Conservation (phyloP, 129 eudicot genomes). For the sunflower (Helianthus annuus) region DNA sequence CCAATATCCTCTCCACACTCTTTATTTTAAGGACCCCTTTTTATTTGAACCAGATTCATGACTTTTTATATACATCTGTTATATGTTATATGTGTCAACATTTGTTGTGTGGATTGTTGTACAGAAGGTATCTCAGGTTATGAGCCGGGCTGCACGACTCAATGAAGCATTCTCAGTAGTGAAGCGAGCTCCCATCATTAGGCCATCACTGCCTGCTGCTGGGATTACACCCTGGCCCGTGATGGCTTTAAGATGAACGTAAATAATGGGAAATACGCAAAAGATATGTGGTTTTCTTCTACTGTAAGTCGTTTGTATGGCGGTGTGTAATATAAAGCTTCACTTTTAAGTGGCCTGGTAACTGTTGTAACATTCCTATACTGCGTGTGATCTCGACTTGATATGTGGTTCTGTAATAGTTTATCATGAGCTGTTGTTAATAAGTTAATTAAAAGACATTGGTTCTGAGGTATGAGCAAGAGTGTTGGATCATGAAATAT, state of each 20-base stretch:
- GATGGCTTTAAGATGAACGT: slow-evolving; percentile 63
- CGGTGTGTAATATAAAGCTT: slow-evolving; percentile 40
- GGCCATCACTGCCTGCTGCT: slow-evolving; percentile 74
- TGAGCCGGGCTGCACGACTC: slow-evolving; percentile 77
- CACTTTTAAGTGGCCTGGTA: slow-evolving; percentile 18
- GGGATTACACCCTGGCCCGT: slow-evolving; percentile 77
- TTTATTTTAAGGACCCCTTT: neutral
- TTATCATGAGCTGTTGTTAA: slow-evolving; percentile 33
- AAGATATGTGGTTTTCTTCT: neutral
- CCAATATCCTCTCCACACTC: neutral
- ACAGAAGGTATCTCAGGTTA: slow-evolving; percentile 95
- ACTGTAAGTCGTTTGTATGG: slow-evolving; percentile 25
- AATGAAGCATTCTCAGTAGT: slow-evolving; percentile 92
- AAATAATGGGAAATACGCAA: slow-evolving; percentile 2
- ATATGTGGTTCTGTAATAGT: slow-evolving; percentile 40
- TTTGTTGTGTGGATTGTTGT: slow-evolving; percentile 18
- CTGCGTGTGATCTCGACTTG: slow-evolving; percentile 22
- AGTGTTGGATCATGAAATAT: neutral
- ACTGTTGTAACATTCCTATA: slow-evolving; percentile 32
- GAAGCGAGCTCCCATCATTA: slow-evolving; percentile 70
- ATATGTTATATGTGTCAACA: neutral
- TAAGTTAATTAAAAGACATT: neutral
- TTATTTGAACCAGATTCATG: neutral
- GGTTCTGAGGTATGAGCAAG: neutral
- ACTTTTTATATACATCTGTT: neutral